Evolutionary conservation across 768 basidiomycete species (phyloP).

Genomic region (Termitomyces sp.): DNA sequence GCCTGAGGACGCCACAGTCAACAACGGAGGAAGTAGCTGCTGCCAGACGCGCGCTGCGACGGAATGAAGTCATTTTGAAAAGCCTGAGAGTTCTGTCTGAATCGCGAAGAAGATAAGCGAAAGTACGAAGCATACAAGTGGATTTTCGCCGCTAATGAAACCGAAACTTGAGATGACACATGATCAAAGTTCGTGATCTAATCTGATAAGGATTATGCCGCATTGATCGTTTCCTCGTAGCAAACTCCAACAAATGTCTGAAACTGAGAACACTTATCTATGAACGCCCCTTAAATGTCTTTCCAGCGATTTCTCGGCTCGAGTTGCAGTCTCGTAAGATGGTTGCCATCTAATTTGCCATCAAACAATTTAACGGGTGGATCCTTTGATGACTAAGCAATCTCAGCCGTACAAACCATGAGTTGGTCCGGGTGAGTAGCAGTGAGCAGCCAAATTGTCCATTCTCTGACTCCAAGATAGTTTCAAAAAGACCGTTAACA

Average conservation of each 20-base stretch:
- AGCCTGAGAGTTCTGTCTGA: neutral
- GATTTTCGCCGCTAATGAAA: too few relatives aligned
- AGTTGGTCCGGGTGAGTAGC: slow-evolving; percentile 27
- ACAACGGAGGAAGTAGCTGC: neutral
- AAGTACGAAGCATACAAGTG: neutral
- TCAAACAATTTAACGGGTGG: too few relatives aligned
- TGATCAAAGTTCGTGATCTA: neutral
- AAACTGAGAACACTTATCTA: neutral
- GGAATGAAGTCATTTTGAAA: neutral
- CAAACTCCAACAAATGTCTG: too few relatives aligned
- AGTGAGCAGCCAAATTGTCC: neutral
- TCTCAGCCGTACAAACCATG: slow-evolving; percentile 16
- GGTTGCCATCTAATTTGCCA: too few relatives aligned
- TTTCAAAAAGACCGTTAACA: slow-evolving; percentile 91
- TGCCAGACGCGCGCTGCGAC: slow-evolving; percentile 10
- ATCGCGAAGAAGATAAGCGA: neutral
- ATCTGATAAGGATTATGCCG: neutral
- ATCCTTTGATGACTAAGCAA: slow-evolving; percentile 15
- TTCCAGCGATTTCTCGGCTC: too few relatives aligned
- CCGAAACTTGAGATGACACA: neutral
- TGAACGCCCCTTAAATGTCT: too few relatives aligned
- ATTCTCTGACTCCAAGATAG: slow-evolving; percentile 32
- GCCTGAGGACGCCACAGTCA: neutral
- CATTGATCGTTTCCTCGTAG: neutral
- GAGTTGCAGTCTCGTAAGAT: too few relatives aligned